Percentiles rank a stretch among this genome's conserved stretches.
Conservation (phyloP, 176 grass and related monocot genomes). For the Lolium multiflorum region DNA sequence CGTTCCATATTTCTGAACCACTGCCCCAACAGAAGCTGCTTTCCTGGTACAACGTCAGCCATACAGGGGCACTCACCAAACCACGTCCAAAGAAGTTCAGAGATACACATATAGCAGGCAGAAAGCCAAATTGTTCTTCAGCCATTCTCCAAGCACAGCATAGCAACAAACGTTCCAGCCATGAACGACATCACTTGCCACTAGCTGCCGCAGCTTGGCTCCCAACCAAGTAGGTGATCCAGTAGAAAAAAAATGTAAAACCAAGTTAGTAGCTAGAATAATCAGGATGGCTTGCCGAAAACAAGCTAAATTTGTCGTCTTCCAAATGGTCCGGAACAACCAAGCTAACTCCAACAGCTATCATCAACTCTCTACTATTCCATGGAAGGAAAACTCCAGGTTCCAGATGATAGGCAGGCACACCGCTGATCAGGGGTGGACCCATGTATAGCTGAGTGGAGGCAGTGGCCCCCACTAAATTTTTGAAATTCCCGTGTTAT, state of each 20-base stretch:
- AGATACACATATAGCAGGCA: not conserved
- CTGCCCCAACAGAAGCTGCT: not conserved
- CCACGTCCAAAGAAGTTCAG: not conserved
- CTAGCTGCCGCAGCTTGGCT: not conserved
- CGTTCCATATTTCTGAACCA: not conserved
- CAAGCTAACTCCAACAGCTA: not conserved
- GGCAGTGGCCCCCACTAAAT: too few species aligned
- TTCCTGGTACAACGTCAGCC: not conserved
- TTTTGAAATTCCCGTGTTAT: too few species aligned
- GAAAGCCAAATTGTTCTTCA: not conserved
- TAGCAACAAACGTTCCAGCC: not conserved
- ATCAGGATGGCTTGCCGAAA: not conserved
- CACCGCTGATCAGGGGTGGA: too few species aligned
- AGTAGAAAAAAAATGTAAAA: not conserved
- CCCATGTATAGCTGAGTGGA: too few species aligned
- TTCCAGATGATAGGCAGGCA: too few species aligned
- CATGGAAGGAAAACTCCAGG: not conserved
- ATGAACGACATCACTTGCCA: not conserved
- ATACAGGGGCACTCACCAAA: not conserved
- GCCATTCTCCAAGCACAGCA: not conserved
- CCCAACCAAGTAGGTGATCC: not conserved
- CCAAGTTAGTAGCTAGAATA: not conserved
- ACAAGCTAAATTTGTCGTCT: not conserved
- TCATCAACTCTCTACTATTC: not conserved
- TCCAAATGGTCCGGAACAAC: not conserved